Evolutionary conservation across 2,329 filamentous ascomycete genomes (phyloP).

Genomic region (Calonectria fujianensis): DNA sequence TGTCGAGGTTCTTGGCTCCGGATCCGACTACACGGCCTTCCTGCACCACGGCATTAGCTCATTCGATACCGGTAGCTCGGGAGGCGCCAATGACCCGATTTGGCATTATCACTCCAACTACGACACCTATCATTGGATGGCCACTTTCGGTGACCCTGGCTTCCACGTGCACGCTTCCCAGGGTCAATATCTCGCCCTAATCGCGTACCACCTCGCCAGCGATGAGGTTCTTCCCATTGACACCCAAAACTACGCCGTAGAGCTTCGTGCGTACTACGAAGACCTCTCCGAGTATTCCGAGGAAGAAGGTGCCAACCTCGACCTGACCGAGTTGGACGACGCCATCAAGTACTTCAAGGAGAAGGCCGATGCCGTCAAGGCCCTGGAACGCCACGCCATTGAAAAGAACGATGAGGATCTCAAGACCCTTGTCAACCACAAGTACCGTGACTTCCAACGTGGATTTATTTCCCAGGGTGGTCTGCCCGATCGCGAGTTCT

Average conservation of each 20-base stretch:
- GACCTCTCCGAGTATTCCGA: constrained; percentile 60
- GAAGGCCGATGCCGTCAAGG: constrained; percentile 58
- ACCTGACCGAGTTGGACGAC: constrained; percentile 61
- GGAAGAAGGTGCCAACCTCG: constrained; percentile 59
- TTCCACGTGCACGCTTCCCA: constrained; percentile 77
- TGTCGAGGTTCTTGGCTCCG: constrained; percentile 76
- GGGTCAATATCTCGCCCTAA: constrained; percentile 67
- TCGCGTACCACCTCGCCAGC: constrained; percentile 63
- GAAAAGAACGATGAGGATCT: constrained; percentile 55
- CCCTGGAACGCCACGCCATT: constrained; percentile 57
- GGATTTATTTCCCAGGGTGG: constrained; percentile 70
- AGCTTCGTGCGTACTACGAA: constrained; percentile 62
- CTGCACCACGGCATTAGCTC: constrained; percentile 71
- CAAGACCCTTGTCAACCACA: constrained; percentile 65
- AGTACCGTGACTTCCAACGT: constrained; percentile 69
- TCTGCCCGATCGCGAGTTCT: constrained; percentile 67
- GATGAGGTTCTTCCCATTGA: constrained; percentile 64
- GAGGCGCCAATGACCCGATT: constrained; percentile 69
- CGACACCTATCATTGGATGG: constrained; percentile 90
- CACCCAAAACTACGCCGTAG: constrained; percentile 63
- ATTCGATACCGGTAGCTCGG: constrained; percentile 73
- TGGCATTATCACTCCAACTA: constrained; percentile 91
- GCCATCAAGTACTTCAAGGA: constrained; percentile 63
- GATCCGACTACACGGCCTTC: constrained; percentile 81
- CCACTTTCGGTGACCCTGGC: constrained; percentile 81